These are phyloP conservation scores for Spinacia oleracea DNA, from an alignment of 179 eudicot species.

Conservation along the genomic window DNA sequence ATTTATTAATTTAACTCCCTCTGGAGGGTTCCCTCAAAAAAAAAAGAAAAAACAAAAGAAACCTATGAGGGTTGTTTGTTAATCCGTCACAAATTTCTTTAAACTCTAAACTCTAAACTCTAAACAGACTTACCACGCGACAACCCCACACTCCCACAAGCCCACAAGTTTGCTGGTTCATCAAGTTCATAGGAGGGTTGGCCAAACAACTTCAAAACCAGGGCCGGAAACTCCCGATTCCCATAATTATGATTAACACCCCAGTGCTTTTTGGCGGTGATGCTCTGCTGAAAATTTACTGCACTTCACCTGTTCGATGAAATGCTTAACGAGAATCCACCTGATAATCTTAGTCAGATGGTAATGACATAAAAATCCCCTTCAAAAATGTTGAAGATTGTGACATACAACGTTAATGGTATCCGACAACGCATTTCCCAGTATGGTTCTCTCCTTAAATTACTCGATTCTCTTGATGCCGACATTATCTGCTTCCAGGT, in stretches of 20 bases:
- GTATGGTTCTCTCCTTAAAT: constrained; percentile 82
- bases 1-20: no score
- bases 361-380: neutral
- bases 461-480: constrained; percentile 81
- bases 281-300: neutral
- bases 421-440: constrained; percentile 79
- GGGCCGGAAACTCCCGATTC: neutral
- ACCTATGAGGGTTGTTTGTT: no score
- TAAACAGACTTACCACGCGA: no score
- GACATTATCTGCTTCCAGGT: constrained; percentile 96
- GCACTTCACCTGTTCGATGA: constrained; percentile 28
- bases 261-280: neutral
- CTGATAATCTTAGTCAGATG: neutral
- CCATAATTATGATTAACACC: no score
- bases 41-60: no score
- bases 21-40: no score
- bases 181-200: neutral
- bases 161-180: neutral
- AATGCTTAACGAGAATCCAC: constrained; percentile 20
- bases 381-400: constrained; percentile 66
- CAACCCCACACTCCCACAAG: no score
- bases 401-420: constrained; percentile 93
- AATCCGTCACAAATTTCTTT: no score
- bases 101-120: no score
- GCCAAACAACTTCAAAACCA: neutral